Base-by-base conservation (phyloP, 805 yeast species). In the Candida tallmaniae region DNA sequence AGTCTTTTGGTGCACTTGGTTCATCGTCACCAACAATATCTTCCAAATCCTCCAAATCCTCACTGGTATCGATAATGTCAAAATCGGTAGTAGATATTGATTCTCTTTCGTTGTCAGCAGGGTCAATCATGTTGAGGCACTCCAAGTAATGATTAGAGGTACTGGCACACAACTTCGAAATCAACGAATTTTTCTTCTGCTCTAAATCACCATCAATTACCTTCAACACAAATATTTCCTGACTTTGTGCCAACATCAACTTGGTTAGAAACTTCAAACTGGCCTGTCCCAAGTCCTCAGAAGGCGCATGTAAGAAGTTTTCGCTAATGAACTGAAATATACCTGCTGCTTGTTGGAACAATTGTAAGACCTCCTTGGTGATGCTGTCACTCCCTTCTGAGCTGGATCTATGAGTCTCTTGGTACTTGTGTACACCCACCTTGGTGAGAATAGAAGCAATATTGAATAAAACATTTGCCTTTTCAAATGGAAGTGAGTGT, bases 261-360 rank as follows among this genome's bases (percentile, higher is more conserved):
- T 71, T 72, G 11, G 70, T 54, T 32, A 90, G 67, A 23, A 85
- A 80, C 27, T 70, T 68, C 7, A 85, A 75, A 0, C 86, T 78
- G 15, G 80, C 76, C 22, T 82, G 83, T 40, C 73, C 67, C 32
- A 89, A 62, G 56, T 90, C 98, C 4, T 70, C 64, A 4, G 88
- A 76, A 1, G 97, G 96, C 0, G 96, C 90, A 58, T 89, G 93
- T 30, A 88, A 61, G 57, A 90, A 90, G 56, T 83, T 84, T 45
- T 83, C 90, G 28, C 80, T 70, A 17, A 89, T 65, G 45, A 75
- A 84, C 40, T 74, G 70, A 50, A 74, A 83, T 20, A 87, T 71
- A 1, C 96, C 94, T 4, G 93, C 82, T 2, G 96, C 78, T 38
- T 78, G 80, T 41, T 86, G 86, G 48, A 83, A 74, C 31, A 65